Evolutionary conservation across 2,329 filamentous ascomycete genomes (phyloP), one percentile per base, ranked within the genome.

Genomic region (Massarina eburnea): DNA sequence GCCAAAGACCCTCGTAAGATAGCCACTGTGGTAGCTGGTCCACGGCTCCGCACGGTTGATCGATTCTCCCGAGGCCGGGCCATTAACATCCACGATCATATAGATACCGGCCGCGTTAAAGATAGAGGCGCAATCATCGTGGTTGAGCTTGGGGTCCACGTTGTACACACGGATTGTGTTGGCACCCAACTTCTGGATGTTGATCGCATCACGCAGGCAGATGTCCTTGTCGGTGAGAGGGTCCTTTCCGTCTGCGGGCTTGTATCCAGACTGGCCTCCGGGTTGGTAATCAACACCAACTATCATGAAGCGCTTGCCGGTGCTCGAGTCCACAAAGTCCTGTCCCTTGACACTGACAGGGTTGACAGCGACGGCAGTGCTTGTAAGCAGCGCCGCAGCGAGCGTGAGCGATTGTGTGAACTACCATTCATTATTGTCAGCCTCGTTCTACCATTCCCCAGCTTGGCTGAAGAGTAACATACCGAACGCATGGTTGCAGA

Each of bases 91-190:
- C 36, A 85, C 69, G 42, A 85, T 74, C 73, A 85, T 76, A 71
- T 86, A 85, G 61, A 86, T 85, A 42, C 83, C 83, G 22, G 80
- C 82, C 2, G 76, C 76, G 58, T 85, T 84, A 77, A 85, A 85
- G 68, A 84, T 83, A 49, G 76, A 80, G 47, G 77, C 80, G 62
- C 82, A 85, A 47, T 79, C 71, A 53, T 83, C 79, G 68, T 85
- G 82, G 66, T 84, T 78, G 46, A 80, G 64, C 2, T 71, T 70
- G 15, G 82, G 80, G 51, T 82, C 76, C 50, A 85, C 68, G 64
- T 84, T 84, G 76, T 86, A 86, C 43, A 82, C 76, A 48, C 83
- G 81, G 55, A 85, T 82, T 8, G 81, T 83, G 68, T 86, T 86
- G 54, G 82, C 78, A 65, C 82, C 83, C 40, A 85, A 70, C 48